Evolutionary conservation across 345 rosid species (phyloP), one percentile per base, ranked within the genome.

Genomic region (Citropsis articulata): DNA sequence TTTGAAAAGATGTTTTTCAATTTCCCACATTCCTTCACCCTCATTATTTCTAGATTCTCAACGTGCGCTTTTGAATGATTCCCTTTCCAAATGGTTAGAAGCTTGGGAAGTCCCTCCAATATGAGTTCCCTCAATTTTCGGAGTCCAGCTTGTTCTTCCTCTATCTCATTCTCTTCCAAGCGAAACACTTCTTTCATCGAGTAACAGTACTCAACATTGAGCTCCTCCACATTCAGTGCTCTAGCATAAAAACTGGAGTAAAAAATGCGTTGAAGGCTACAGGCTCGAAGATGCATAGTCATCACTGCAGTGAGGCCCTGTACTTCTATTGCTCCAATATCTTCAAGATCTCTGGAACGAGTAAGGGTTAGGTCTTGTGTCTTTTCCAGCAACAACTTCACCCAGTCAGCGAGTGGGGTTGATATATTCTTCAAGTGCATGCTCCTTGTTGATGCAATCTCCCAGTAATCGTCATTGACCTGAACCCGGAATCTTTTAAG

Each of bases 381-480:
- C 25, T 70, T 70, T 69, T 48, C 61, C 19, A 70, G 73, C 40
- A 48, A 28, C 25, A 28, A 21, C 24, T 70, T 70, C 33, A 70
- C 60, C 73, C 60, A 70, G 16, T 48, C 30, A 1, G 60, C 38
- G 0, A 42, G 72, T 13, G 72, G 33, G 72, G 13, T 68, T 24
- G 72, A 40, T 69, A 69, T n/a, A 25, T 69, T 69, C 24, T 69
- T 69, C 56, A 40, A 18, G 31, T 42, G 72, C 72, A 42, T 69
- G 56, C 72, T 68, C 38, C 22, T 70, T 70, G 61, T 70, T n/a
- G 61, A 70, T 42, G 61, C 27, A 50, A 50, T 70, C 6, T 70
- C 73, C 73, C 73, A 48, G 13, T 70, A 50, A 70, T 70, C 73
- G 12, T 70, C 73, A 16, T 69, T 69, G 31, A 69, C 72, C 27